Base-by-base conservation (phyloP, 805 yeast genomes). In the Candida yuanshanica region DNA sequence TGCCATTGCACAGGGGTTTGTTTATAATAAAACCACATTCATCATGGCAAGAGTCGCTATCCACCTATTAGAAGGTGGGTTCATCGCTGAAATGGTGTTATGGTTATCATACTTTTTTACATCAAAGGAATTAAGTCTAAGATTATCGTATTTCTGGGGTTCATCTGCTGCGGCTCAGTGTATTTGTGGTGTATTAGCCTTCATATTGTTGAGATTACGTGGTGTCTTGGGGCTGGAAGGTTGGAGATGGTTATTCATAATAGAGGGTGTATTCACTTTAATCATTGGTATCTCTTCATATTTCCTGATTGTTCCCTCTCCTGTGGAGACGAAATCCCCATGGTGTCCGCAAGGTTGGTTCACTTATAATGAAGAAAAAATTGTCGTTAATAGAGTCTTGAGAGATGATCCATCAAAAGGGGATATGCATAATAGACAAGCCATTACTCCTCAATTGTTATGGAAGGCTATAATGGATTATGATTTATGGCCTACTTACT, bases 71-170 rank as follows among this genome's bases (percentile, higher is more conserved):
- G 79, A 81, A 56, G 86, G 87, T 41, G 87, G 87, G 0, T 80
- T 80, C 45, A 79, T 82, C 39, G 81, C 82, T n/a, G 87, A 81
- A 49, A 59, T 75, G 21, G 69, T 76, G 33, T 63, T 81, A 36
- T 83, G 84, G 81, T 62, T 83, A 55, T 74, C 83, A 6, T 81
- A 80, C 56, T 83, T 82, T 58, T 83, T 74, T 63, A 81, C 79
- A 10, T 56, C 75, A 14, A 60, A 66, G 29, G 89, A 83, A 57
- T 64, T 82, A 17, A 66, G 84, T 1, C 57, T 77, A 20, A 66
- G 86, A 39, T 62, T 82, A 22, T 73, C 84, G 0, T 72, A 69
- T 55, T 81, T 81, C 56, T 81, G 82, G 74, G 68, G 77, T 7
- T 67, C 83, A 2, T 63, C 69, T 38, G 72, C 80, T 1, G 44